These are phyloP conservation scores for Senna tora DNA, from an alignment of 306 rosid species.

Conservation along the genomic window DNA sequence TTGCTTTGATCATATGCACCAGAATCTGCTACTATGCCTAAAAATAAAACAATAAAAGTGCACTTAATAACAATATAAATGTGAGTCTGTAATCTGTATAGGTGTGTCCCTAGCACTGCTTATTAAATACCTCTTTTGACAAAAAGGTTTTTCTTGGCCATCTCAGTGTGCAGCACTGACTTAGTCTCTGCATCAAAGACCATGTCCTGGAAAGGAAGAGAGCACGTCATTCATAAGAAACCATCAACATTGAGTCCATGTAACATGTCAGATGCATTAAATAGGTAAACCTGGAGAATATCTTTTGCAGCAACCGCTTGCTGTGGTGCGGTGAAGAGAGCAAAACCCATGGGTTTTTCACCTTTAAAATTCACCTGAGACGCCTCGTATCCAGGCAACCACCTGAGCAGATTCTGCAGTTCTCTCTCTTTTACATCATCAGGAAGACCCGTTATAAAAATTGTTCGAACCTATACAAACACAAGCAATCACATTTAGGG, in stretches of 20 bases:
- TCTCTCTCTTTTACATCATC: conserved; percentile 96
- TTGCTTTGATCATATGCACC: conserved; percentile 69
- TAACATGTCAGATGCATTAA: not conserved
- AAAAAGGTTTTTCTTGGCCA: conserved; percentile 98
- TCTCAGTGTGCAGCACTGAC: conserved; percentile 92
- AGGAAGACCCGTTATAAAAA: conserved; percentile 91
- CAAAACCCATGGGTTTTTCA: conserved; percentile 98
- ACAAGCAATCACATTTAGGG: not conserved
- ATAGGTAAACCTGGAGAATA: conserved; percentile 67
- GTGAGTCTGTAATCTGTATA: too few relatives aligned
- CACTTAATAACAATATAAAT: not conserved
- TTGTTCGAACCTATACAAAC: conserved; percentile 70
- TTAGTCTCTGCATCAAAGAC: conserved; percentile 85
- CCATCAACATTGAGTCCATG: not conserved
- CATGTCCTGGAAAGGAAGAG: conserved; percentile 55
- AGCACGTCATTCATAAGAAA: not conserved
- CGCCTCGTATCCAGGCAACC: conserved; percentile 98
- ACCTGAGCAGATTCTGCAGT: conserved; percentile 78
- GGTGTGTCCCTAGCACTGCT: too few relatives aligned
- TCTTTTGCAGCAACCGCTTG: conserved; percentile 88
- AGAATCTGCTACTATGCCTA: conserved; percentile 74
- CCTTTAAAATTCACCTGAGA: conserved; percentile 92
- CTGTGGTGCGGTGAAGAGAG: conserved; percentile 73
- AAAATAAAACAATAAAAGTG: conserved; percentile 29
- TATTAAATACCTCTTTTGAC: conserved; percentile 69